These are phyloP conservation scores for Kwoniella shivajii DNA, from an alignment of 1,284 basidiomycete genomes.

Conservation along the genomic window DNA sequence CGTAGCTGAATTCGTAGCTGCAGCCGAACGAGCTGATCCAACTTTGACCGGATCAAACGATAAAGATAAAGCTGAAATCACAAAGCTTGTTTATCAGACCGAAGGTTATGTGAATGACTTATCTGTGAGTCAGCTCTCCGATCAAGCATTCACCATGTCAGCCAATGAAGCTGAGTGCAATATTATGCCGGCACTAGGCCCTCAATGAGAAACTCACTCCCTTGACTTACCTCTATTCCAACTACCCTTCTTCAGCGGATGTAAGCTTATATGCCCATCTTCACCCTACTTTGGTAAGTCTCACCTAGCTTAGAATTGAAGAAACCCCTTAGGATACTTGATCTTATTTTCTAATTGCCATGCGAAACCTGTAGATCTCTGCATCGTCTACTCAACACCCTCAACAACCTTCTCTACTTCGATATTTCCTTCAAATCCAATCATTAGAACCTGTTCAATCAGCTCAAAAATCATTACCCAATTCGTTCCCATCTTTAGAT, in stretches of 20 bases:
- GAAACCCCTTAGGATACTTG: no score
- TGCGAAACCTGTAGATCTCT: slow-evolving; percentile 19
- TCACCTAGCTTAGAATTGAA: neutral
- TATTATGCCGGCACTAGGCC: slow-evolving; percentile 57
- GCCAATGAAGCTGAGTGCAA: neutral
- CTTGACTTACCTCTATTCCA: slow-evolving; percentile 78
- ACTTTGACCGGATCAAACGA: slow-evolving; percentile 41
- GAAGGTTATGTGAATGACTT: slow-evolving; percentile 44
- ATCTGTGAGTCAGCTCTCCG: slow-evolving; percentile 32
- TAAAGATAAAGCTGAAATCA: slow-evolving; percentile 46
- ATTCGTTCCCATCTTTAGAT: slow-evolving; percentile 62
- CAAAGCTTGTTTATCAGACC: slow-evolving; percentile 38
- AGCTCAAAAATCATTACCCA: slow-evolving; percentile 48
- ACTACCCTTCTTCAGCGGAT: slow-evolving; percentile 79
- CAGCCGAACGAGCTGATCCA: slow-evolving; percentile 46
- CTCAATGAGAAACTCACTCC: slow-evolving; percentile 72
- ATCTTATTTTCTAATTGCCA: neutral
- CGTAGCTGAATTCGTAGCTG: slow-evolving; percentile 44
- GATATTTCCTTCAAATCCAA: slow-evolving; percentile 94
- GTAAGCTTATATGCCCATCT: slow-evolving; percentile 79
- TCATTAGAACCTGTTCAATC: slow-evolving; percentile 60
- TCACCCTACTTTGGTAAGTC: slow-evolving; percentile 71
- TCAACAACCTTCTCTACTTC: slow-evolving; percentile 74
- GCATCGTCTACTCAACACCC: slow-evolving; percentile 65
- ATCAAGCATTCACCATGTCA: neutral